Base-by-base conservation (phyloP, 192 early-diverging fungal species). In the Obelidium mucronatum region DNA sequence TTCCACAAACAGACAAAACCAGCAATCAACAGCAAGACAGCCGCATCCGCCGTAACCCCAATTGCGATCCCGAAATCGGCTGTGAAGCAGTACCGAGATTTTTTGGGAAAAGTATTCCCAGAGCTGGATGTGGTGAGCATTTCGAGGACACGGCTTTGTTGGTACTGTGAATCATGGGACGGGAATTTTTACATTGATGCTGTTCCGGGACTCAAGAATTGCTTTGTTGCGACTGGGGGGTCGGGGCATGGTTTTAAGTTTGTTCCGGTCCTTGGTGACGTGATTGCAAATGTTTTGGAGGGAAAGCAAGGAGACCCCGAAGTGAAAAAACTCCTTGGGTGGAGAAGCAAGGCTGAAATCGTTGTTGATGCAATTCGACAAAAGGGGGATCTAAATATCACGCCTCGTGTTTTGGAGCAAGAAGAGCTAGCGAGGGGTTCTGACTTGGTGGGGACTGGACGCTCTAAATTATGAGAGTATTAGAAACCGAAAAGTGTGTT, bases 191-290 rank as follows among this genome's bases (percentile, higher is more conserved):
- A 85, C 30, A 79, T 90, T 11, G 53, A 52, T 37, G 67, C 77
- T 30, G 80, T 85, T n/a, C 87, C 89, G 8, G 51, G 75, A 26
- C 67, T 78, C 40, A 31, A 62, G 19, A 75, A 81, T 40, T 44
- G 82, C 13, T 78, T 84, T 54, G 80, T 90, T 40, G 89, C 87
- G 5, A 85, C 86, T 26, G 89, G 89, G 34, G 89, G 87, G 24
- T 84, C 81, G 13, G 89, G 89, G 6, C 89, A 90, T 53, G 89
- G 76, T 2, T 89, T 90, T 82, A 90, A 90, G 80, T 89, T 90
- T 55, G 52, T 82, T 3, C 86, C 88, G 0, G 79, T 84, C 15
- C 66, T 90, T 44, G 88, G 88, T 17, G 75, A 81, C 24, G 77
- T 85, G 26, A 81, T 88, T 33, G 81, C 74, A 1, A 77, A 90